Base-by-base conservation (phyloP, 257 asterid genomes). In the Solanum clarkiae region DNA sequence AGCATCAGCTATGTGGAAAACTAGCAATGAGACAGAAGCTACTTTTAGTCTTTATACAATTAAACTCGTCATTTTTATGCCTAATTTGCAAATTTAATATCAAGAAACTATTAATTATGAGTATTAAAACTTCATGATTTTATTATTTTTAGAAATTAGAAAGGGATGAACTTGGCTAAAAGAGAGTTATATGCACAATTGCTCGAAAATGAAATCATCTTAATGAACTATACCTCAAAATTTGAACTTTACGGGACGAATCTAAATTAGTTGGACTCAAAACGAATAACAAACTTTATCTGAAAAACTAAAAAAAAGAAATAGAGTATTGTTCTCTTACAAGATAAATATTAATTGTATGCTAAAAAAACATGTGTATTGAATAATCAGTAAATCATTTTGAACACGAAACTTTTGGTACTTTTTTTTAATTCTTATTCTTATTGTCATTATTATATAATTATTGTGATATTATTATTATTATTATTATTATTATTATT, bases 271-370 rank as follows among this genome's bases (percentile, higher is more conserved):
- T 40, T 12, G 0, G 7, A 3, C 0, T 8, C 16, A 36, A 68
- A 68, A 32, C 3, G 1, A 2, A 66, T 9, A 13, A 29, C 3
- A 0, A 5, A 4, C 7, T 15, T 66, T 12, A 0, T 0, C 0
- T 7, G 17, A 12, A 0, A 65, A 29, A 65, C 3, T 26, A 13
- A 29, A 14, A 32, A 32, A 26, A 14, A 63, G 6, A 44, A 71
- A 44, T 7, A 74, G 36, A 22, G 60, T 75, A 24, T 8, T 75
- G 22, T 15, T 24, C 60, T 47, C 24, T 15, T 75, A 49, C 6
- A 24, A 14, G 62, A 24, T 75, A 24, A 49, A 14, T 22, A 24
- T 75, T 75, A 75, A 75, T 49, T 75, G n/a, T 14, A 14, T 47
- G 81, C 81, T 22, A 45, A 45, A n/a, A 7, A 7, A 22, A 4